A percentile compares a stretch with the other conserved stretches of the same genome.
These are phyloP conservation scores for Tulasnella sp. DNA, from an alignment of 768 basidiomycete genomes.

Conservation along the genomic window DNA sequence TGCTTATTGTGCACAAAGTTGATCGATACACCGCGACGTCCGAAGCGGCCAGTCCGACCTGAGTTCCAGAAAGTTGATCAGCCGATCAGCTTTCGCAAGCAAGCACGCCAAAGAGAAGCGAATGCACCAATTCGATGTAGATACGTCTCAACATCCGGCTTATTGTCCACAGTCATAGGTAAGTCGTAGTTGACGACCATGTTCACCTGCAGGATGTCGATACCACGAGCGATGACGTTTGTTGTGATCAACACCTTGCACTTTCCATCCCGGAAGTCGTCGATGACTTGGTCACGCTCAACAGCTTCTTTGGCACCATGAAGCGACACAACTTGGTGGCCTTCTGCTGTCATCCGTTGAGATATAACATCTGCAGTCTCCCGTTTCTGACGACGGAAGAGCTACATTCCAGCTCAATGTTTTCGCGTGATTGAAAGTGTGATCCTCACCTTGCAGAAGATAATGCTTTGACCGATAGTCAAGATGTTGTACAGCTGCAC, in stretches of 20 bases:
- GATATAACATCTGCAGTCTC: slow-evolving; percentile 90
- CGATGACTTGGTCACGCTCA: slow-evolving; percentile 87
- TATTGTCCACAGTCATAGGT: slow-evolving; percentile 69
- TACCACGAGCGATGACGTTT: slow-evolving; percentile 95
- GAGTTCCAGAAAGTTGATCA: slow-evolving; percentile 3
- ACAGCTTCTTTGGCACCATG: slow-evolving; percentile 87
- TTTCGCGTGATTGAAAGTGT: neutral
- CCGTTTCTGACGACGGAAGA: slow-evolving; percentile 47
- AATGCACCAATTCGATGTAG: slow-evolving; percentile 88
- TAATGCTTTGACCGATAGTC: slow-evolving; percentile 96
- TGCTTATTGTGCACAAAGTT: slow-evolving; percentile 90
- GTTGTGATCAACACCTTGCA: slow-evolving; percentile 98
- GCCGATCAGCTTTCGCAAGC: neutral
- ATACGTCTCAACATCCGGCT: slow-evolving; percentile 91
- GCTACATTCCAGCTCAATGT: slow-evolving; percentile 3
- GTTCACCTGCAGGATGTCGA: slow-evolving; percentile 98
- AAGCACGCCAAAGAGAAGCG: neutral
- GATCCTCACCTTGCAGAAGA: slow-evolving; percentile 77
- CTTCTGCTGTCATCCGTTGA: slow-evolving; percentile 78
- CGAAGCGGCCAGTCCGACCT: slow-evolving; percentile 98
- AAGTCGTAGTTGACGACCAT: slow-evolving; percentile 99
- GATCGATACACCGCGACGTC: slow-evolving; percentile 91
- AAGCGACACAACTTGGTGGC: slow-evolving; percentile 91
- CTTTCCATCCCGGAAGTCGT: slow-evolving; percentile 89
- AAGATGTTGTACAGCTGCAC: slow-evolving; percentile 80